Percentiles rank a stretch among this genome's conserved stretches.
These are phyloP conservation scores for Aspergillus egyptiacus DNA, from an alignment of 495 filamentous ascomycete genomes.

Conservation along the genomic window DNA sequence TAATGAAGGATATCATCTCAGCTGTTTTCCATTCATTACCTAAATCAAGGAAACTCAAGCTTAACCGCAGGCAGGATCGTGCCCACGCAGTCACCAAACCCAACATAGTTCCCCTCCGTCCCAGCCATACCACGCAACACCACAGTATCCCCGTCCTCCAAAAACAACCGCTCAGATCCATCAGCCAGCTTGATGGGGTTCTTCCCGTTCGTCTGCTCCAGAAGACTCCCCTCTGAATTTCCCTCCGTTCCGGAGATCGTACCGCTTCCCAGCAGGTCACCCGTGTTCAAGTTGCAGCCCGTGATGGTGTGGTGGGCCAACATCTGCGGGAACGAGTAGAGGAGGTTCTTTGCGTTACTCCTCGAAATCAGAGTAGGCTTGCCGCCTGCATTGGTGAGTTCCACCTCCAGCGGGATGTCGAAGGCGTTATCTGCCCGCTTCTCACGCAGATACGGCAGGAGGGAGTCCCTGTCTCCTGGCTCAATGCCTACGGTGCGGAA, in stretches of 20 bases:
- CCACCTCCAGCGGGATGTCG: slow-evolving; percentile 70
- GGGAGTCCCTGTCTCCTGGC: slow-evolving; percentile 49
- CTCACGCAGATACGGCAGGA: slow-evolving; percentile 69
- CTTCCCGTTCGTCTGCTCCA: slow-evolving; percentile 74
- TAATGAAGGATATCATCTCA: not conserved
- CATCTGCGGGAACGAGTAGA: slow-evolving; percentile 95
- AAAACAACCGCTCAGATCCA: slow-evolving; percentile 65
- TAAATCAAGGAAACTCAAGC: slow-evolving; percentile 18
- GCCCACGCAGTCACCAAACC: slow-evolving; percentile 68
- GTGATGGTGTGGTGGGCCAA: slow-evolving; percentile 83
- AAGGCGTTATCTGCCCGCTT: slow-evolving; percentile 56
- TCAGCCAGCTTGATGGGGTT: slow-evolving; percentile 58
- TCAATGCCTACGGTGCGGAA: slow-evolving; percentile 55
- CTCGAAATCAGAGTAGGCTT: slow-evolving; percentile 57
- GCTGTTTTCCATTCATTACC: not conserved
- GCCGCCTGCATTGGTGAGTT: slow-evolving; percentile 61
- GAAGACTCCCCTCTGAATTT: slow-evolving; percentile 61
- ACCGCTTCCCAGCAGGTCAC: slow-evolving; percentile 82
- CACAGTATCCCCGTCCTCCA: slow-evolving; percentile 81
- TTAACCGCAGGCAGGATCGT: slow-evolving; percentile 44
- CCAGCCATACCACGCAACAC: slow-evolving; percentile 63
- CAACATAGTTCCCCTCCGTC: slow-evolving; percentile 55
- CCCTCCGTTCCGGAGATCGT: slow-evolving; percentile 74
- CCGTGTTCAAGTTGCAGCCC: slow-evolving; percentile 74
- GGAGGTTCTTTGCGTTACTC: slow-evolving; percentile 63